A percentile compares a stretch with the other conserved stretches of the same genome.
phyloP scores from a whole-genome alignment of 495 filamentous ascomycete genomes.

The Hypoxylon rickii region DNA sequence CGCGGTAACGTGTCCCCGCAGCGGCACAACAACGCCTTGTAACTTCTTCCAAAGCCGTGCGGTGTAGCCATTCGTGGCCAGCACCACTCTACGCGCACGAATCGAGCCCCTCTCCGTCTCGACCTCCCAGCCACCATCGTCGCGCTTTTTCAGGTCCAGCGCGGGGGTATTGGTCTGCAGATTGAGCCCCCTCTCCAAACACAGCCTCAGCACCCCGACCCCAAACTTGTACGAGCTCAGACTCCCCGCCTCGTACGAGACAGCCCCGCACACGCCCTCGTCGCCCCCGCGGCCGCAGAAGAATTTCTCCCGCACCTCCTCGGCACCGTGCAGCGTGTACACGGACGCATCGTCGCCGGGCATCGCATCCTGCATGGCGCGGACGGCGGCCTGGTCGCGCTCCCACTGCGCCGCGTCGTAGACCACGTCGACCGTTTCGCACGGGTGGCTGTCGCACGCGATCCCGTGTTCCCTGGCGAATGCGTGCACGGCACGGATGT shows the following conservation, averaged over 20 bases:
- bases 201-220: constrained; percentile 60
- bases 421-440: constrained; percentile 63
- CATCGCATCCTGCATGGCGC: constrained; percentile 52
- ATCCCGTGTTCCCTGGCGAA: constrained; percentile 58
- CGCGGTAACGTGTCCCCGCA: constrained; percentile 69
- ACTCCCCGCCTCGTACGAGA: constrained; percentile 65
- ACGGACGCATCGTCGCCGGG: constrained; percentile 47
- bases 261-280: constrained; percentile 53
- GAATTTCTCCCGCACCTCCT: constrained; percentile 55
- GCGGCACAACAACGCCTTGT: constrained; percentile 64
- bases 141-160: constrained; percentile 40
- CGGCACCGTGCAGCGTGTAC: constrained; percentile 45
- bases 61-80: constrained; percentile 78
- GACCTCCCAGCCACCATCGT: constrained; percentile 48
- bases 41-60: constrained; percentile 60
- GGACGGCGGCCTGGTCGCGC: constrained; percentile 45
- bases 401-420: constrained; percentile 56
- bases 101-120: constrained; percentile 60
- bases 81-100: constrained; percentile 57
- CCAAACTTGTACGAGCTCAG: constrained; percentile 68
- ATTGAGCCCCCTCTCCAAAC: constrained; percentile 58
- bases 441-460: constrained; percentile 53
- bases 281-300: constrained; percentile 41
- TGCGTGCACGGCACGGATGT: constrained; percentile 58
- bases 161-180: constrained; percentile 67